phyloP scores from a whole-genome alignment of 441 rosid species.

The Jatropha multifida region DNA sequence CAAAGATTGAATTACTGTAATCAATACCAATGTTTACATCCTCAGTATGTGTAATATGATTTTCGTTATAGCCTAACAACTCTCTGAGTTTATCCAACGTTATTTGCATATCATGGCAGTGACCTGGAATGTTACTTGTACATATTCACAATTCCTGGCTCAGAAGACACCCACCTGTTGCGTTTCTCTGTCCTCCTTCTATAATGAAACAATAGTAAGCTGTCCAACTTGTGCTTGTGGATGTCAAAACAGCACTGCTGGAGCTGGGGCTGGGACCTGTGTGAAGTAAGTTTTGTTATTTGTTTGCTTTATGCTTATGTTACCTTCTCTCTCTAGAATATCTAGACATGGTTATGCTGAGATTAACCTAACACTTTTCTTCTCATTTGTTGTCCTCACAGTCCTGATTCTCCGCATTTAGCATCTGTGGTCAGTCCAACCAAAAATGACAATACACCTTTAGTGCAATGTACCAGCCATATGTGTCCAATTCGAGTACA shows the following conservation, averaged over 20 bases:
- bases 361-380: not conserved
- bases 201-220: constrained; percentile 64
- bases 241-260: constrained; percentile 53
- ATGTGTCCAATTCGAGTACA: constrained; percentile 91
- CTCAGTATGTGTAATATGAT: not conserved
- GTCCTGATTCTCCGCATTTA: constrained; percentile 54
- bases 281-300: constrained; percentile 56
- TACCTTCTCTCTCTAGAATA: constrained; percentile 35
- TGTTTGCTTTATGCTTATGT: constrained; percentile 1
- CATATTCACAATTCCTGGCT: constrained; percentile 85
- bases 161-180: constrained; percentile 80
- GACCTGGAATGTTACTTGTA: constrained; percentile 96
- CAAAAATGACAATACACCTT: constrained; percentile 52
- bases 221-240: constrained; percentile 92
- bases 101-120: constrained; percentile 42
- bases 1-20: not conserved
- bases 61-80: not conserved
- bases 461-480: constrained; percentile 76
- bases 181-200: constrained; percentile 88
- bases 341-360: constrained; percentile 22
- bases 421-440: constrained; percentile 52
- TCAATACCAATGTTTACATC: not conserved
- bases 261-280: constrained; percentile 52
- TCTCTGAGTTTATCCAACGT: constrained; percentile 20
- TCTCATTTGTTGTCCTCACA: constrained; percentile 24